Base-by-base conservation (phyloP, 164 flowering plant genomes). In the Annona squamosa region DNA sequence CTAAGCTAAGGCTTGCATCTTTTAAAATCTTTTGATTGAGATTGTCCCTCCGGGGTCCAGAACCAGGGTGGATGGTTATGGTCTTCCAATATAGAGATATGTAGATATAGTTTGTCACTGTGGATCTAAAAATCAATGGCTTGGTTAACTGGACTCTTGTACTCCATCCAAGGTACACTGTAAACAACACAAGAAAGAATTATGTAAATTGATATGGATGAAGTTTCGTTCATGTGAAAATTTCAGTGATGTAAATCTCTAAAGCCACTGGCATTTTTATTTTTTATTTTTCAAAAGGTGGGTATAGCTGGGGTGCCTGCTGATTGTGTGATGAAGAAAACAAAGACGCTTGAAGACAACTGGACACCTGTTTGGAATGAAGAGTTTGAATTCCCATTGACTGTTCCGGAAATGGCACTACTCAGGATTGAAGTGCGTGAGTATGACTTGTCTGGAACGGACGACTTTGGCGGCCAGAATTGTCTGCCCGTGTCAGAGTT, bases 391-490 rank as follows among this genome's bases (percentile, higher is more conserved):
- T 86, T 84, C 79, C 81, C 82, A 10, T 59, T 86, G 52, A 77
- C 82, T 19, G 88, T 84, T 72, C 88, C 88, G n/a, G 85, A 86
- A 74, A 74, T 86, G 17, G 87, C 88, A 63, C 75, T 84, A 79
- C 84, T 86, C 63, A 81, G 84, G 26, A 71, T 86, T 26, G 87
- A 86, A 76, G 87, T 86, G 59, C 85, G 80, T 10, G 87, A 86
- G 57, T 84, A 76, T 64, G 88, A 86, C 65, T 74, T 81, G 73
- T 74, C 82, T 12, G 84, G 73, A 45, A 85, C 73, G 71, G 88
- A 85, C 75, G 88, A 84, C 73, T 86, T 86, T 76, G 88, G 81
- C 12, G 87, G 88, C 13, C 87, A 86, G 74, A 80, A 80, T n/a
- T 84, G 84, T 74, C 70, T 86, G 68, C 87, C 88, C 0, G 77